Conservation (phyloP, 768 basidiomycete species). For the Mycena chlorophos region DNA sequence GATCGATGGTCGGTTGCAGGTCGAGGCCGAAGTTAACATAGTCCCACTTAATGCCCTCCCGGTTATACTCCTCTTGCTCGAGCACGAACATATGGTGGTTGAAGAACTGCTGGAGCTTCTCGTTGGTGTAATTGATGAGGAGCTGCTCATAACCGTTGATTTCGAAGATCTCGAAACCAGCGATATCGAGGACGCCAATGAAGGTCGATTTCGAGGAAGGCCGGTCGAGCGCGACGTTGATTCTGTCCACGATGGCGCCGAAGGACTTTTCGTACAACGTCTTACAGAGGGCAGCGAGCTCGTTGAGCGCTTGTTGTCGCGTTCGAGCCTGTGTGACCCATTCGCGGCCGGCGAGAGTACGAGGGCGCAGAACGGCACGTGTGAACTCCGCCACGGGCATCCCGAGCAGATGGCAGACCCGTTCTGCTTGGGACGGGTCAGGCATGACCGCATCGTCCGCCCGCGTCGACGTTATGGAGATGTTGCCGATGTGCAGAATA, state of each 20-base stretch:
- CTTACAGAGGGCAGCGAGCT: slow-evolving; percentile 89
- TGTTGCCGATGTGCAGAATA: slow-evolving; percentile 94
- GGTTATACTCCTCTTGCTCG: slow-evolving; percentile 97
- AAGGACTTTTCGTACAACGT: slow-evolving; percentile 97
- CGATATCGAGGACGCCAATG: slow-evolving; percentile 98
- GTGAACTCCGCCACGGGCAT: slow-evolving; percentile 85
- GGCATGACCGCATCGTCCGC: slow-evolving; percentile 79
- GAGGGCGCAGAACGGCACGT: slow-evolving; percentile 84
- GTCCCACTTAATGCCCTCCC: slow-evolving; percentile 97
- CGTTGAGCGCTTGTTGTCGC: slow-evolving; percentile 87
- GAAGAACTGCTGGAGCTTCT: slow-evolving; percentile 96
- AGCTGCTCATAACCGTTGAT: slow-evolving; percentile 96
- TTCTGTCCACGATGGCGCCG: slow-evolving; percentile 87
- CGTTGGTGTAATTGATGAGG: slow-evolving; percentile 98
- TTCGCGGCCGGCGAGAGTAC: slow-evolving; percentile 91
- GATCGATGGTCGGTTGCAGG: slow-evolving; percentile 96
- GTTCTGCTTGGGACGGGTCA: slow-evolving; percentile 83
- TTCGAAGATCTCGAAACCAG: slow-evolving; percentile 97
- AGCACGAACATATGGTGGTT: slow-evolving; percentile 99
- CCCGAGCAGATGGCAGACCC: slow-evolving; percentile 88
- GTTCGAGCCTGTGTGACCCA: slow-evolving; percentile 96
- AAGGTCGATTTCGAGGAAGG: slow-evolving; percentile 91
- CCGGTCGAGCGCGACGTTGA: slow-evolving; percentile 91
- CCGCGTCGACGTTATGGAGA: slow-evolving; percentile 74
- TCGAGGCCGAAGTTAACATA: slow-evolving; percentile 98